These are phyloP conservation scores for Boletus insuetus DNA, from an alignment of 768 basidiomycete genomes.

Conservation along the genomic window DNA sequence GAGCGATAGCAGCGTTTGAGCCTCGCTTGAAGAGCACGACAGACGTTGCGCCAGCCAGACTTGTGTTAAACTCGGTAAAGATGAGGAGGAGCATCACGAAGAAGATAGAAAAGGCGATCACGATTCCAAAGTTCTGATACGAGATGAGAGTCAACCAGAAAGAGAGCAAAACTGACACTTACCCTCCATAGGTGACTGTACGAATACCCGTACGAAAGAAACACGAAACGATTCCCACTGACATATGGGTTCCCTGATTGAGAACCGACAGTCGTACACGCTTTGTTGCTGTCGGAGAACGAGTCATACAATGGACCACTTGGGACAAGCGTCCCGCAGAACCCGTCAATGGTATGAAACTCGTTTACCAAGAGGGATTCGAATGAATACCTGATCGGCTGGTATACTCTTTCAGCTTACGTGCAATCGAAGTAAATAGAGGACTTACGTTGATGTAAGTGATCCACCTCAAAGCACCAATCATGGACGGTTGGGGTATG, in stretches of 20 bases:
- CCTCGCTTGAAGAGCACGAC: slow-evolving; percentile 70
- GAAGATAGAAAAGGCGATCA: slow-evolving; percentile 57
- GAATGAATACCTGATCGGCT: slow-evolving; percentile 62
- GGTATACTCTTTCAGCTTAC: neutral
- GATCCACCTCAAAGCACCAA: slow-evolving; percentile 68
- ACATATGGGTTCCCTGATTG: slow-evolving; percentile 59
- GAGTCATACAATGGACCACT: slow-evolving; percentile 60
- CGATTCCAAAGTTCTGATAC: slow-evolving; percentile 64
- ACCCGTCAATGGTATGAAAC: slow-evolving; percentile 66
- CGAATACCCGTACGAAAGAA: slow-evolving; percentile 41
- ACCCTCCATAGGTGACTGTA: slow-evolving; percentile 50
- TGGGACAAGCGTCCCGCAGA: slow-evolving; percentile 58
- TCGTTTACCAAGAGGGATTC: slow-evolving; percentile 78
- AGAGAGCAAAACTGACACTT: slow-evolving; percentile 5
- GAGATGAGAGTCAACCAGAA: neutral
- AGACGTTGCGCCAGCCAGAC: slow-evolving; percentile 32
- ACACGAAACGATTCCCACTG: slow-evolving; percentile 55
- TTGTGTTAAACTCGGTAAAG: slow-evolving; percentile 55
- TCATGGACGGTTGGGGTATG: slow-evolving; percentile 61
- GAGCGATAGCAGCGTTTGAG: slow-evolving; percentile 27
- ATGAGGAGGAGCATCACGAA: slow-evolving; percentile 56
- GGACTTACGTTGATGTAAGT: slow-evolving; percentile 54
- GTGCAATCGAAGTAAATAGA: slow-evolving; percentile 31
- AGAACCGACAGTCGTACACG: slow-evolving; percentile 71
- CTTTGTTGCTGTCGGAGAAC: slow-evolving; percentile 60